These are phyloP conservation scores for Paramecium caudatum DNA, from an alignment of 73 alveolate species.

Conservation along the genomic window DNA sequence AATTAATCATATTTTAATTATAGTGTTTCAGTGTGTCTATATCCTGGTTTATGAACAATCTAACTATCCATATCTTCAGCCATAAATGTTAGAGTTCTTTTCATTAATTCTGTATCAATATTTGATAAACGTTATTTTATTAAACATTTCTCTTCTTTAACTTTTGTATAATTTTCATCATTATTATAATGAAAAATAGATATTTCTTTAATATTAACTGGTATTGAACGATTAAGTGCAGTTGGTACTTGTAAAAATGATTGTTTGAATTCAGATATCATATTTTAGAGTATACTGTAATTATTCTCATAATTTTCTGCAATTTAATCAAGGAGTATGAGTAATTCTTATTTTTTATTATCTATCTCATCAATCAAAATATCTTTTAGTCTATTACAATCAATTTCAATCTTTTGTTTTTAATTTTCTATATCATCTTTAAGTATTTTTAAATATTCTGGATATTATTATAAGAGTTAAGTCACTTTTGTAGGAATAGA, in stretches of 20 bases:
- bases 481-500: conserved; percentile 21
- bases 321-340: not conserved
- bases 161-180: conserved; percentile 9
- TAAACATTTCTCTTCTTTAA: conserved; percentile 35
- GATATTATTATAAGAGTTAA: not conserved
- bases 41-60: conserved; percentile 38
- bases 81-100: conserved; percentile 35
- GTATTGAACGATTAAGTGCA: conserved; percentile 3
- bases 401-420: not conserved
- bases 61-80: conserved; percentile 48
- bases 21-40: conserved; percentile 13
- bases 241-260: conserved; percentile 3
- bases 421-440: not conserved
- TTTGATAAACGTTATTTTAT: conserved; percentile 17
- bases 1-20: not conserved
- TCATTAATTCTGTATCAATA: conserved; percentile 35
- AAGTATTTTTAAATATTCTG: not conserved
- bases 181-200: not conserved
- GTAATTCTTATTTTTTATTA: not conserved
- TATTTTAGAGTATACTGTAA: not conserved
- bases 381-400: not conserved
- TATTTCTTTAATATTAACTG: not conserved
- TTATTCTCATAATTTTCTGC: not conserved
- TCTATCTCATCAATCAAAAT: not conserved
- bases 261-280: conserved; percentile 13